These are phyloP conservation scores for Dactylonectria macrodidyma DNA, from an alignment of 2,329 filamentous ascomycete species.

Conservation along the genomic window DNA sequence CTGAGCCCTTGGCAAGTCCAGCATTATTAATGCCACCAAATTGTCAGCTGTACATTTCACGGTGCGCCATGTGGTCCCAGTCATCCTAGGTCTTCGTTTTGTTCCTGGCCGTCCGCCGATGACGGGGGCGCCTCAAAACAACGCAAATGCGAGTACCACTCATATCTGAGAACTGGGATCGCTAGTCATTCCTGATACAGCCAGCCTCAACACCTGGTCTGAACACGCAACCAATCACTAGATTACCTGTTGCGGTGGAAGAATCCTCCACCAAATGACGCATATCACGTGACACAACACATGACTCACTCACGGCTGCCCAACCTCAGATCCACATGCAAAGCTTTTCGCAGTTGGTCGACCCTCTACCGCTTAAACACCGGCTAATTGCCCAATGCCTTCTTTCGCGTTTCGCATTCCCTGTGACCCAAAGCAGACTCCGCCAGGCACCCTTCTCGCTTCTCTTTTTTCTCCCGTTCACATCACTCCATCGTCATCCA, in stretches of 20 bases:
- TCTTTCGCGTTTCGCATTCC: conserved; percentile 24
- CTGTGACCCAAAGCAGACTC: conserved; percentile 39
- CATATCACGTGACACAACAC: conserved; percentile 6
- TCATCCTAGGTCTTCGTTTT: conserved; percentile 18
- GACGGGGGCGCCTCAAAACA: conserved; percentile 17
- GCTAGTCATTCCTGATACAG: background rate
- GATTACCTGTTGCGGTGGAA: background rate
- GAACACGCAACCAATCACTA: background rate
- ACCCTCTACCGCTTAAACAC: conserved; percentile 19
- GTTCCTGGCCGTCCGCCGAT: conserved; percentile 18
- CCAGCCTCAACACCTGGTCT: background rate
- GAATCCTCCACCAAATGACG: background rate
- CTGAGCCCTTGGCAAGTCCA: conserved; percentile 27
- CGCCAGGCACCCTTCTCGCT: conserved; percentile 39
- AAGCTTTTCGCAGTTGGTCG: background rate
- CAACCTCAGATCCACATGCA: background rate
- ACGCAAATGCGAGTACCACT: conserved; percentile 7
- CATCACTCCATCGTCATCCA: conserved; percentile 39
- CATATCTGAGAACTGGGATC: conserved; percentile 1
- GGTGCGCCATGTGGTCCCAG: conserved; percentile 29
- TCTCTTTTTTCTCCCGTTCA: conserved; percentile 31
- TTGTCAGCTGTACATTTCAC: conserved; percentile 33
- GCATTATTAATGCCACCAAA: conserved; percentile 36
- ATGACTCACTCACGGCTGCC: background rate
- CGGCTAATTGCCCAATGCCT: background rate